Evolutionary conservation across 768 basidiomycete species (phyloP), one percentile per base, ranked within the genome.

Genomic region (Asterophora parasitica): DNA sequence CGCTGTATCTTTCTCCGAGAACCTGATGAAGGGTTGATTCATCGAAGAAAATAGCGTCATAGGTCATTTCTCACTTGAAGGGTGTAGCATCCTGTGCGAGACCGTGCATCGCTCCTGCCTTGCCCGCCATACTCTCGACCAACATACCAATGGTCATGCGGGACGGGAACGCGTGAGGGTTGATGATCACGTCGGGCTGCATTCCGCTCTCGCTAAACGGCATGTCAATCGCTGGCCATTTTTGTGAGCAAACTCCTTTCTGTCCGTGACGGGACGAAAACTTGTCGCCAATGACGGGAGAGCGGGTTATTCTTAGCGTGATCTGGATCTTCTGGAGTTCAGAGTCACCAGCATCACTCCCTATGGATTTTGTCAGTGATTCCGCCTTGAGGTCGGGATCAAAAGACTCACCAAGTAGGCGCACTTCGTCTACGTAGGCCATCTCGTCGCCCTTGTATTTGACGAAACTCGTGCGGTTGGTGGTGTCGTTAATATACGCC

Each of bases 111-210:
- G 95, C 88, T 49, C 96, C 96, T 1, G 96, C 88, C 67, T 99
- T 99, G n/a, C 96, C 96, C 0, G 96, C 96, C 83, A 98, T 85
- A 68, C 92, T 95, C 75, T 99, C 96, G 49, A 99, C 92, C 64
- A 99, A 84, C 96, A 99, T 99, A 50, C 96, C 96, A 58, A 99
- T 99, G 1, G 96, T 99, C 96, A 99, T 99, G 57, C 96, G 90
- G 75, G 85, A 89, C 2, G 96, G 96, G 76, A 99, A 99, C 12
- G 96, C 96, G 65, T 99, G 96, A 30, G 96, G 96, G 69, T 99
- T 99, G 74, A 99, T 98, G 65, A 99, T 98, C 42, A 99, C 82
- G 67, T 99, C 96, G 1, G 96, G 96, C 66, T 97, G 95, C 79
- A 99, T 93, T 12, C 96, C 96, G 49, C 91, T 95, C 72, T 99